Percentiles rank a stretch among this genome's conserved stretches.
These are phyloP conservation scores for Penicillium lividum DNA, from an alignment of 495 filamentous ascomycete genomes.

Conservation along the genomic window DNA sequence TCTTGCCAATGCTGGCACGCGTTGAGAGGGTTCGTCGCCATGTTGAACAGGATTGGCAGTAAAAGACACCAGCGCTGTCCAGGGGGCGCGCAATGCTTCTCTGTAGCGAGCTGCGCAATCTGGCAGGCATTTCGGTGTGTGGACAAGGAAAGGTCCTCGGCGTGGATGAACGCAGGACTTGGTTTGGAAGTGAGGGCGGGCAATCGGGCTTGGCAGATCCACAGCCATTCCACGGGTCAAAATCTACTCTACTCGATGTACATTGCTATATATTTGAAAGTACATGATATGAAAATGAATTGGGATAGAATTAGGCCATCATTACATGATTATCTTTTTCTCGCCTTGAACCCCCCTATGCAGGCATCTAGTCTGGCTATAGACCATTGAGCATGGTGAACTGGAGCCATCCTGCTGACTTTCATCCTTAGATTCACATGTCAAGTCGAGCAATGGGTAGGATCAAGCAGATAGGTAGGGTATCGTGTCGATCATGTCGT, in stretches of 20 bases:
- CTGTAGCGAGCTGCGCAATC: constrained; percentile 40
- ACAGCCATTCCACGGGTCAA: not conserved
- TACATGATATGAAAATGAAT: constrained; percentile 5
- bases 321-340: constrained; percentile 26
- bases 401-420: constrained; percentile 16
- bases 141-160: constrained; percentile 11
- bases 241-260: not conserved
- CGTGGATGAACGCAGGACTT: constrained; percentile 13
- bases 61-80: constrained; percentile 28
- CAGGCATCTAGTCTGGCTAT: constrained; percentile 9
- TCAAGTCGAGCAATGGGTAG: constrained; percentile 18
- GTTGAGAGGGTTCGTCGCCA: constrained; percentile 37
- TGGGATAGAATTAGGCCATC: constrained; percentile 19
- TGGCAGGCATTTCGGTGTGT: constrained; percentile 40
- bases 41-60: constrained; percentile 44
- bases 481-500: constrained; percentile 35
- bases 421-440: constrained; percentile 18
- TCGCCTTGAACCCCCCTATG: constrained; percentile 13
- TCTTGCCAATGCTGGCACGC: constrained; percentile 23
- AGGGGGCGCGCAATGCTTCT: constrained; percentile 37
- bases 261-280: not conserved
- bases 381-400: constrained; percentile 3
- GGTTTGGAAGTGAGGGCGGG: constrained; percentile 23
- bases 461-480: constrained; percentile 31
- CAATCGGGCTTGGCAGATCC: constrained; percentile 27